Evolutionary conservation across 257 asterid species (phyloP), one percentile per base, ranked within the genome.

Genomic region (Echium plantagineum): DNA sequence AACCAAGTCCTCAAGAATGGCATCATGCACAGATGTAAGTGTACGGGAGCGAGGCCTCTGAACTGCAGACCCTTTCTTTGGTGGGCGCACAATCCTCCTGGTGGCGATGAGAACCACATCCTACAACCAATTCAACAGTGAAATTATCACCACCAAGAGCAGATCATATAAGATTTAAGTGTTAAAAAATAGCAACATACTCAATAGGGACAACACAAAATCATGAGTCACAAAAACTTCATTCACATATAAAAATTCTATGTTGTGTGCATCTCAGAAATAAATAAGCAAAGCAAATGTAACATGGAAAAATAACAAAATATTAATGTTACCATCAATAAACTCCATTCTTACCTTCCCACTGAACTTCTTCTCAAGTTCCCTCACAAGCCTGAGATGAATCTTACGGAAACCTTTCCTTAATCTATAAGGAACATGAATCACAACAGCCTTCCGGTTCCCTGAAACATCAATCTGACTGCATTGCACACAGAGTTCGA

Each of bases 311-410:
- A 7, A 7, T 38, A 38, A 38, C 17, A 19, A 2, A 22, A 22
- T 18, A 15, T 10, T 55, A 2, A 3, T 18, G 4, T 5, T 21
- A 55, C 17, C 21, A 19, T 31, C 38, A 31, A n/a, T 1, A 16
- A 17, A 4, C 6, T n/a, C n/a, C n/a, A n/a, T n/a, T 7, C n/a
- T 28, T 79, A 89, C 97, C 93, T 89, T 86, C 49, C 97, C 95
- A 19, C 97, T 86, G 84, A 89, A 89, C 68, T 89, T 89, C 86
- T 89, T 86, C 78, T 89, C 97, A 7, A 89, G 83, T 80, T 89
- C 95, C 52, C 95, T 76, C 57, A 89, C 95, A 60, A 89, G 81
- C 76, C 87, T 75, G 13, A 85, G 73, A 22, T 89, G 97, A 61
- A 89, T 80, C 83, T 89, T 89, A 71, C 95, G 91, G 86, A 86